phyloP scores from a whole-genome alignment of 805 yeast genomes.

The Ogataea corticis region DNA sequence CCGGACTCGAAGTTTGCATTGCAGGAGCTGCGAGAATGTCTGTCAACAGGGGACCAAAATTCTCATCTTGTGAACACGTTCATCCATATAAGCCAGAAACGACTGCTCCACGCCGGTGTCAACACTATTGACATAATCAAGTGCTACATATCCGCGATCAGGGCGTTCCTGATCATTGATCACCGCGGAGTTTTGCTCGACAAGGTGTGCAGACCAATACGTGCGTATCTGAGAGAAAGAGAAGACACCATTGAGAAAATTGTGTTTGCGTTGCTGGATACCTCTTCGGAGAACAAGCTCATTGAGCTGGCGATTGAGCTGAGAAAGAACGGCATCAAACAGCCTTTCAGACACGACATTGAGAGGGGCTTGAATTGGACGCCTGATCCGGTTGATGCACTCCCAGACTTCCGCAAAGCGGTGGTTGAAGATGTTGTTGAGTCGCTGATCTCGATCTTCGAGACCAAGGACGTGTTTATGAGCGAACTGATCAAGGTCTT shows the following conservation, averaged over 20 bases:
- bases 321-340: slow-evolving; percentile 31
- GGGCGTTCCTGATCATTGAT: slow-evolving; percentile 73
- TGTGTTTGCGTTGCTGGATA: slow-evolving; percentile 68
- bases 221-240: slow-evolving; percentile 68
- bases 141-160: slow-evolving; percentile 69
- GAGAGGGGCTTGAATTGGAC: slow-evolving; percentile 59
- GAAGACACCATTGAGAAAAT: slow-evolving; percentile 70
- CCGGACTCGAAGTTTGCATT: slow-evolving; percentile 57
- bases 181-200: slow-evolving; percentile 84
- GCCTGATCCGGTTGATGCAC: slow-evolving; percentile 88
- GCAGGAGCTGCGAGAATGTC: slow-evolving; percentile 55
- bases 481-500: slow-evolving; percentile 63
- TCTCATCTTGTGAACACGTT: slow-evolving; percentile 52
- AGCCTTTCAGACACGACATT: slow-evolving; percentile 37
- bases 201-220: slow-evolving; percentile 72
- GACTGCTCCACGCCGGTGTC: slow-evolving; percentile 75
- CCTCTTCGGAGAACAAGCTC: slow-evolving; percentile 42
- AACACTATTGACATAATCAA: slow-evolving; percentile 72
- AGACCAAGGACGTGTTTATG: slow-evolving; percentile 64
- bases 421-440: slow-evolving; percentile 68
- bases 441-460: slow-evolving; percentile 70
- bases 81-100: slow-evolving; percentile 41
- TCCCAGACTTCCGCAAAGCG: slow-evolving; percentile 74
- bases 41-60: slow-evolving; percentile 50
- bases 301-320: slow-evolving; percentile 58